A percentile compares a stretch with the other conserved stretches of the same genome.
These are phyloP conservation scores for Neonectria magnoliae DNA, from an alignment of 2,329 filamentous ascomycete genomes.

Conservation along the genomic window DNA sequence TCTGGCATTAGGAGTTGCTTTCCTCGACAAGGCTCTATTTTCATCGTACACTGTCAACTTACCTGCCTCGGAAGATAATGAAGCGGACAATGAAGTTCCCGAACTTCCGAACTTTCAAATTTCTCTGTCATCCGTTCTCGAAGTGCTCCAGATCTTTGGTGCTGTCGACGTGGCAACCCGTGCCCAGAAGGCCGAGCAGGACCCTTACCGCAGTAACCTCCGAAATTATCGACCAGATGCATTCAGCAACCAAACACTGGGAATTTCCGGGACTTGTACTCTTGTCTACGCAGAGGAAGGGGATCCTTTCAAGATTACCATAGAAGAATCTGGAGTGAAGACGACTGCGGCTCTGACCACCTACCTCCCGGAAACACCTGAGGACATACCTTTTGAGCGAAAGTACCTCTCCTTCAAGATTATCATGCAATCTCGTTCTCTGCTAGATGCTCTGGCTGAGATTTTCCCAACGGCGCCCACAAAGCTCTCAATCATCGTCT, in stretches of 20 bases:
- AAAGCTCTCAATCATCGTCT: slow-evolving; percentile 74
- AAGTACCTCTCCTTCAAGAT: slow-evolving; percentile 87
- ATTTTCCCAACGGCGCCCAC: slow-evolving; percentile 76
- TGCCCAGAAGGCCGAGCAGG: slow-evolving; percentile 66
- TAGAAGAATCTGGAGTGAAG: slow-evolving; percentile 86
- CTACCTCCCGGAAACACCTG: slow-evolving; percentile 78
- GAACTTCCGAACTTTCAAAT: slow-evolving; percentile 81
- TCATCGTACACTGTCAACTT: slow-evolving; percentile 80
- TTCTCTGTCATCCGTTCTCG: slow-evolving; percentile 85
- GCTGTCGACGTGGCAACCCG: slow-evolving; percentile 75
- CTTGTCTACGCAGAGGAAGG: slow-evolving; percentile 81
- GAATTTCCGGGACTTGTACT: slow-evolving; percentile 86
- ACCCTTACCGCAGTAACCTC: slow-evolving; percentile 69
- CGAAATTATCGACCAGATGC: slow-evolving; percentile 74
- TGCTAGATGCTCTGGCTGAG: slow-evolving; percentile 78
- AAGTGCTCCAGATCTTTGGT: slow-evolving; percentile 95
- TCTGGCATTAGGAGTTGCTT: slow-evolving; percentile 61
- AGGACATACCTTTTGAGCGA: slow-evolving; percentile 89
- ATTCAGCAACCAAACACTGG: slow-evolving; percentile 84
- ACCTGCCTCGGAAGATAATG: slow-evolving; percentile 49
- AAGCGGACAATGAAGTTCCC: slow-evolving; percentile 51
- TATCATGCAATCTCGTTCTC: slow-evolving; percentile 84
- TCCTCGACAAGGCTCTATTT: slow-evolving; percentile 90
- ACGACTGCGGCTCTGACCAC: slow-evolving; percentile 92
- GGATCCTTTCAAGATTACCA: slow-evolving; percentile 81